Evolutionary conservation across 2,329 filamentous ascomycete genomes (phyloP).

Genomic region (Nothomitra cinnamomea): DNA sequence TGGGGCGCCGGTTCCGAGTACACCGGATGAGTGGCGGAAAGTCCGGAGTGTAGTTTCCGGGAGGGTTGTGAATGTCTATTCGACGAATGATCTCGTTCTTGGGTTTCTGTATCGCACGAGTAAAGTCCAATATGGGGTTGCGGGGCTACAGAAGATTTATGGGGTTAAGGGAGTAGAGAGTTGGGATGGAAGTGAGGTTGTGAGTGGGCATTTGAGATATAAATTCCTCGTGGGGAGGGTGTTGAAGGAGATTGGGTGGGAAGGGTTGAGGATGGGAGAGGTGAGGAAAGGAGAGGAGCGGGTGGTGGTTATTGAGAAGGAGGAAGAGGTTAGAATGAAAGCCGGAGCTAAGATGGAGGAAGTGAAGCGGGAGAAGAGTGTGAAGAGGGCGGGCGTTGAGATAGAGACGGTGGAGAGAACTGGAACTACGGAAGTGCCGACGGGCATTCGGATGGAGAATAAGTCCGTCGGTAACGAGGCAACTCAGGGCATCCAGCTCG

Average conservation of each 20-base stretch:
- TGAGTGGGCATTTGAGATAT: constrained; percentile 33
- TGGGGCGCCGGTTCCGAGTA: constrained; percentile 61
- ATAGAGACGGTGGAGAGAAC: too few species aligned
- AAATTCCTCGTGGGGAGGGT: constrained; percentile 33
- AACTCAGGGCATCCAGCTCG: too few species aligned
- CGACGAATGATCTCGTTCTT: constrained; percentile 72
- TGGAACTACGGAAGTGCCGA: too few species aligned
- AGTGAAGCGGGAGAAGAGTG: not conserved
- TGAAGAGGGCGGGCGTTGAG: too few species aligned
- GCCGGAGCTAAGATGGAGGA: constrained; percentile 3
- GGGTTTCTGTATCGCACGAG: constrained; percentile 76
- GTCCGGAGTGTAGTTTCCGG: constrained; percentile 67
- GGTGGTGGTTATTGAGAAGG: constrained; percentile 23
- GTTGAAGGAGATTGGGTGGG: constrained; percentile 34
- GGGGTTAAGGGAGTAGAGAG: constrained; percentile 46
- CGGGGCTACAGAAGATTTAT: constrained; percentile 60
- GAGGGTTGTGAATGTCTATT: constrained; percentile 74
- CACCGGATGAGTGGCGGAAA: too few species aligned
- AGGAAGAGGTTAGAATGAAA: constrained; percentile 20
- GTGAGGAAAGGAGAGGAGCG: constrained; percentile 29
- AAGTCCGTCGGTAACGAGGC: too few species aligned
- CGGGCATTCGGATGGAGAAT: too few species aligned
- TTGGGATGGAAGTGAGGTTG: constrained; percentile 33
- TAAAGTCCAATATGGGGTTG: constrained; percentile 66
- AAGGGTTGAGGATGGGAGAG: constrained; percentile 30